Base-by-base conservation (phyloP, 2,329 filamentous ascomycete genomes). In the Aspergillus neoniger region DNA sequence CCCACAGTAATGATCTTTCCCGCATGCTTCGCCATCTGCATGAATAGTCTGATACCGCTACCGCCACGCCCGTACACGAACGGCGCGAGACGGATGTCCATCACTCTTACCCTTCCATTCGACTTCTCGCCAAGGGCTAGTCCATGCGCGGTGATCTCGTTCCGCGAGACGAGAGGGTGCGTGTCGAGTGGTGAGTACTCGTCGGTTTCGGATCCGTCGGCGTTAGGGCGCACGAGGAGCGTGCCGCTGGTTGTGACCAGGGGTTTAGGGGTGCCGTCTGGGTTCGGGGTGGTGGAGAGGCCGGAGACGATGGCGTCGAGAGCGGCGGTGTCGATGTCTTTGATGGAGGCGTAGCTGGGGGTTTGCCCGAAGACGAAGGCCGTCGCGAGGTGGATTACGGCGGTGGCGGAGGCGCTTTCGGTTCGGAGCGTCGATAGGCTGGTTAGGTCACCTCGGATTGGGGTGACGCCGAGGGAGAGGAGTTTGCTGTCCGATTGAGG, bases 341-440 rank as follows among this genome's bases (percentile, higher is more conserved):
- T 69, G 30, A 64, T 48, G 30, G 62, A 63, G 3, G 61, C 63
- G 47, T 72, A 76, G 7, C 15, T 17, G 1, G 47, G 15, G 6
- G 63, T 67, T 51, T 77, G 66, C 55, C 68, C 65, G 65, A 81
- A 79, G 66, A 80, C 72, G 66, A 79, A 75, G 30, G 72, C 65
- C 62, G 81, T 81, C 28, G 76, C 79, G 5, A 80, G 71, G 57
- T 81, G 77, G 57, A 80, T 72, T 38, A 77, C 74, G 14, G 70
- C 77, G 48, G 81, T 78, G 9, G 69, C 69, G 1, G 65, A 1
- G 63, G 57, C 4, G 76, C 76, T 12, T 70, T 75, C 32, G 55
- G 65, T 47, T 66, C 69, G 25, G 51, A 81, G 69, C 21, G 69
- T 63, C 3, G 72, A 70, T 1, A 76, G 57, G 52, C 80, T 74